Evolutionary conservation across 345 rosid species (phyloP).

Genomic region (Eucalyptus regnans): DNA sequence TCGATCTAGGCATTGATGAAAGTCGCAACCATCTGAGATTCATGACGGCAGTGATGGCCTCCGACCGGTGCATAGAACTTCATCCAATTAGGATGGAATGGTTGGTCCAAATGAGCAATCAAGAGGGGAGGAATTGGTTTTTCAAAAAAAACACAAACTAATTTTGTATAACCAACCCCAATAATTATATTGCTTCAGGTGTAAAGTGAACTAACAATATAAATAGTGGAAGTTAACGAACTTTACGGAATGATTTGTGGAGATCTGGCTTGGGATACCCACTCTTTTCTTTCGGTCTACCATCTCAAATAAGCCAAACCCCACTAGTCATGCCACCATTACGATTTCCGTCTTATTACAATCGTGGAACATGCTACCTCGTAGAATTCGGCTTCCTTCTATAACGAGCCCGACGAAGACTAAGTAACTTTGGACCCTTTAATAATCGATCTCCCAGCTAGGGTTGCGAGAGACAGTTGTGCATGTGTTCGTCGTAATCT

Average conservation of each 20-base stretch:
- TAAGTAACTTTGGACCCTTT: background rate
- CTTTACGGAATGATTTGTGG: background rate
- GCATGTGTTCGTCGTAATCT: background rate
- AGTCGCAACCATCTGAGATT: background rate
- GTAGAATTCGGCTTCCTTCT: background rate
- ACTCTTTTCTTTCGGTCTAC: background rate
- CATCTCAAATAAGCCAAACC: background rate
- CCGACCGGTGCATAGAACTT: background rate
- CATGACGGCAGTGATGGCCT: background rate
- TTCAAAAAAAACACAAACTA: background rate
- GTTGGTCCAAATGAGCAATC: background rate
- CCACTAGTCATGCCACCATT: background rate
- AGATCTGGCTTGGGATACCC: background rate
- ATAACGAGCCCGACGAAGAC: background rate
- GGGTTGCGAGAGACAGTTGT: background rate
- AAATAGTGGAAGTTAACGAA: background rate
- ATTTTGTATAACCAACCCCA: background rate
- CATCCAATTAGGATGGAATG: background rate
- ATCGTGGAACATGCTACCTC: background rate
- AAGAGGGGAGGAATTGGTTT: background rate
- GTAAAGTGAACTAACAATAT: background rate
- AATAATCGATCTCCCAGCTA: background rate
- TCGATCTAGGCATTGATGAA: background rate
- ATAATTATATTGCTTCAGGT: background rate
- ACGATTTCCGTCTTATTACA: background rate